Evolutionary conservation across 257 asterid genomes (phyloP).

Genomic region (Ophiorrhiza pumila): DNA sequence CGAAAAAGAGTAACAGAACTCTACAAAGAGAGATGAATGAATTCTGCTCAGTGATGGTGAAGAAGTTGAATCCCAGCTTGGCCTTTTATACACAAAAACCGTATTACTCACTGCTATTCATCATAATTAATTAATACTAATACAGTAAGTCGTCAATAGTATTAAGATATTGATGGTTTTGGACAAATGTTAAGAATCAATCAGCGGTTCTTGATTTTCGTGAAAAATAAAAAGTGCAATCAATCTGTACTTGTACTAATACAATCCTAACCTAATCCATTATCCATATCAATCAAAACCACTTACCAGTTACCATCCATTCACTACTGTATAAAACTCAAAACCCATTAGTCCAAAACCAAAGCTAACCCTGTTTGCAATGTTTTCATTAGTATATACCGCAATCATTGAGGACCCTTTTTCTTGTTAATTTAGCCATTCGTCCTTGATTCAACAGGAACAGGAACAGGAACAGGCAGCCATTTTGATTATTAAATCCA

Average conservation of each 20-base stretch:
- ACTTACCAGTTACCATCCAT: not conserved
- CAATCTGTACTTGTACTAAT: too few relatives aligned
- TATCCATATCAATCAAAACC: too few relatives aligned
- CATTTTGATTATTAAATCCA: too few relatives aligned
- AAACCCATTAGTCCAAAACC: too few relatives aligned
- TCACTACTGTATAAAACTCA: not conserved
- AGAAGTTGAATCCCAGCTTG: not conserved
- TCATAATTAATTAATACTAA: too few relatives aligned
- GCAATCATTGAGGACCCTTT: slow-evolving; percentile 8
- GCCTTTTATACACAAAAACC: slow-evolving; percentile 16
- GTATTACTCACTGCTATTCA: not conserved
- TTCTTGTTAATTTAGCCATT: not conserved
- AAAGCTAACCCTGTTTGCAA: slow-evolving; percentile 7
- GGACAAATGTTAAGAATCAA: not conserved
- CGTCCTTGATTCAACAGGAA: too few relatives aligned
- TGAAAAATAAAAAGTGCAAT: too few relatives aligned
- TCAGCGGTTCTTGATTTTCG: slow-evolving; percentile 8
- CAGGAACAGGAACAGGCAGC: too few relatives aligned
- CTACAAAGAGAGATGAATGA: slow-evolving; percentile 22
- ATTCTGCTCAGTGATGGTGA: slow-evolving; percentile 25
- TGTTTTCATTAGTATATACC: not conserved
- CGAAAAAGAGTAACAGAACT: slow-evolving; percentile 6
- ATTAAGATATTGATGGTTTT: not conserved
- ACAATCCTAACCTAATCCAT: too few relatives aligned
- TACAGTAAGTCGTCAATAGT: too few relatives aligned